Base-by-base conservation (phyloP, 148 eudicot genomes). In the Chenopodium album region DNA sequence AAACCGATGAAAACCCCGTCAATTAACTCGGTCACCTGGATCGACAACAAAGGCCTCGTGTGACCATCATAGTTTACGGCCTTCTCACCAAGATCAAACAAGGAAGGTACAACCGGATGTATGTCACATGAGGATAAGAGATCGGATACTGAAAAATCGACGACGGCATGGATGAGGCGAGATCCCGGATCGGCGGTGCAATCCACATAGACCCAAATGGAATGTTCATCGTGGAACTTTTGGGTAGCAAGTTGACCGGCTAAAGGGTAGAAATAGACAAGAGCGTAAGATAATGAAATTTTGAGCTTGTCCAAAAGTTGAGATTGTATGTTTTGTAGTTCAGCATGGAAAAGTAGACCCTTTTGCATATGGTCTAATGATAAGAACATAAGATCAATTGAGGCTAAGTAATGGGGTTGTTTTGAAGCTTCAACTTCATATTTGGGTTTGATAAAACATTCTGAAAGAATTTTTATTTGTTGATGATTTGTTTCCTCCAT, bases 1-100 rank as follows among this genome's bases (percentile, higher is more conserved):
- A 86, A 85, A 1, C 92, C 94, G 6, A 91, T 76, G 84, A 91
- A 92, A 19, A 92, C 74, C 1, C 90, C 94, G 76, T 91, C 93
- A 5, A 65, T 67, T 6, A 93, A 86, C 75, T 90, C 92, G 1
- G 94, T 93, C 7, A 91, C 89, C 78, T 91, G 94, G 2, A 91
- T 82, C 4, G 90, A 87, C 6, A 88, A 28, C 19, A 91, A 52
- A 0, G 97, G 88, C 9, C 72, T 80, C 31, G 68, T 80, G 77
- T 90, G 91, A 13, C 94, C 92, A 10, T 83, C 90, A 67, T 85
- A 82, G 81, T 88, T 87, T 0, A 92, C 82, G 4, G 59, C 41
- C 11, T 32, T 19, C 9, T 86, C 82, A 0, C 82, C 85, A 2
- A 78, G 75, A 4, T 83, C 78, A 48, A 90, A 91, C 48, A 87